Conservation (phyloP, 2,329 filamentous ascomycete species). For the Colletotrichum scovillei region DNA sequence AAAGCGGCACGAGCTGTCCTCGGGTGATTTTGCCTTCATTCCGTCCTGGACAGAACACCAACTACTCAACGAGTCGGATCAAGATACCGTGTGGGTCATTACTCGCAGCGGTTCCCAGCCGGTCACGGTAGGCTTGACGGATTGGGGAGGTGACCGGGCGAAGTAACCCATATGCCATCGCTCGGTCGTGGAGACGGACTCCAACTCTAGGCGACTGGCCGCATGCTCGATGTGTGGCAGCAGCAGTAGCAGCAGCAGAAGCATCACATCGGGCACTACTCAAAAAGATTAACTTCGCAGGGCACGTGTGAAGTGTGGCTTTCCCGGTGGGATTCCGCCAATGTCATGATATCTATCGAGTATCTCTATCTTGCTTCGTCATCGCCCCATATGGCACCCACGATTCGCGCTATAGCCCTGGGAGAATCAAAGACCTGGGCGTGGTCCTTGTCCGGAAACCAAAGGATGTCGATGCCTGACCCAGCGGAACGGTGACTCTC, state of each 20-base stretch:
- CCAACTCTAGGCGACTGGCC: neutral
- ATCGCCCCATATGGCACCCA: conserved; percentile 40
- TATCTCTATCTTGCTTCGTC: neutral
- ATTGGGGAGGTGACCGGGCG: conserved; percentile 67
- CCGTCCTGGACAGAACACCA: conserved; percentile 79
- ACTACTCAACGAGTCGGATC: conserved; percentile 72
- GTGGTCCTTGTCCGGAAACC: conserved; percentile 72
- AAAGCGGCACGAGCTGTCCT: conserved; percentile 65
- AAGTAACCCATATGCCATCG: conserved; percentile 32
- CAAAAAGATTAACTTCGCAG: neutral
- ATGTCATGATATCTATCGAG: neutral
- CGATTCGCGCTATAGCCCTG: conserved; percentile 42
- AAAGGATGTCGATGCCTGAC: conserved; percentile 66
- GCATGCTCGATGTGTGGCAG: neutral
- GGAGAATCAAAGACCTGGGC: conserved; percentile 68
- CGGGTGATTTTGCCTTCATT: conserved; percentile 77
- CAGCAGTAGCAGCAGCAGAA: neutral
- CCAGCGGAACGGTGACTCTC: conserved; percentile 14
- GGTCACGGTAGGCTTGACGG: conserved; percentile 70
- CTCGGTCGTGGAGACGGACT: neutral
- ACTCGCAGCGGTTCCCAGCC: conserved; percentile 71
- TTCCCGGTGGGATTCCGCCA: neutral
- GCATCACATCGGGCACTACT: neutral
- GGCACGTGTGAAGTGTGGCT: neutral
- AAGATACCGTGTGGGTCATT: conserved; percentile 73